Conservation (phyloP, 2,329 filamentous ascomycete genomes). For the Colletotrichum endophyticum region DNA sequence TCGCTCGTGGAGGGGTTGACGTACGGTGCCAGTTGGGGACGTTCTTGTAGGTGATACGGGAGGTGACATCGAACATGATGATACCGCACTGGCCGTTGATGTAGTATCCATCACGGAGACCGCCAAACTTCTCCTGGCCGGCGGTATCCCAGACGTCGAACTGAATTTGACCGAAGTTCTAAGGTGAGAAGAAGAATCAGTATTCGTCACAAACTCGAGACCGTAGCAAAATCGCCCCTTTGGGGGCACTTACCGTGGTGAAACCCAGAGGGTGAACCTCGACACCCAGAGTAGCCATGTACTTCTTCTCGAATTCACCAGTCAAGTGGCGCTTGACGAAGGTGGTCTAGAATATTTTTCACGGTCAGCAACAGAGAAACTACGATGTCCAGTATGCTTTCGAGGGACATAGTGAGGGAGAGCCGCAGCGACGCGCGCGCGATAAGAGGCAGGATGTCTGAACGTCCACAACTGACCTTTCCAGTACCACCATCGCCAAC, state of each 20-base stretch:
- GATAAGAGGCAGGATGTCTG: not conserved
- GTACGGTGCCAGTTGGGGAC: conserved; percentile 99
- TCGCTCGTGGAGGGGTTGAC: conserved; percentile 40
- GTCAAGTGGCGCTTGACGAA: conserved; percentile 99
- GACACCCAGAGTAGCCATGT: conserved; percentile 99
- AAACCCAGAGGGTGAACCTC: conserved; percentile 99
- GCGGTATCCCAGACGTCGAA: conserved; percentile 99
- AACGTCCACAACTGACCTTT: conserved; percentile 68
- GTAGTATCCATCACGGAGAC: conserved; percentile 99
- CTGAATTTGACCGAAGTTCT: conserved; percentile 95
- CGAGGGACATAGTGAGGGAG: not conserved
- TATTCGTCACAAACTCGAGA: not conserved
- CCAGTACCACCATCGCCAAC: conserved; percentile 99
- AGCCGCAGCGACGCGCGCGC: not conserved
- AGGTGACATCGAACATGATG: conserved; percentile 99
- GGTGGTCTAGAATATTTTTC: conserved; percentile 73
- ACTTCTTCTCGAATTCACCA: conserved; percentile 99
- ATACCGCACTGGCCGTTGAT: conserved; percentile 99
- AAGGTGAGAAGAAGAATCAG: conserved; percentile 48
- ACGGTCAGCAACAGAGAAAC: conserved; percentile 24
- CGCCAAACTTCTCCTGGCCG: conserved; percentile 99
- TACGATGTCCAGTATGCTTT: not conserved
- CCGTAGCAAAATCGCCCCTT: conserved; percentile 5
- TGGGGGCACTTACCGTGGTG: conserved; percentile 79
- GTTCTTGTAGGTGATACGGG: conserved; percentile 99